Base-by-base conservation (phyloP, 2,329 filamentous ascomycete genomes). In the Pseudophaeomoniella oleicola region DNA sequence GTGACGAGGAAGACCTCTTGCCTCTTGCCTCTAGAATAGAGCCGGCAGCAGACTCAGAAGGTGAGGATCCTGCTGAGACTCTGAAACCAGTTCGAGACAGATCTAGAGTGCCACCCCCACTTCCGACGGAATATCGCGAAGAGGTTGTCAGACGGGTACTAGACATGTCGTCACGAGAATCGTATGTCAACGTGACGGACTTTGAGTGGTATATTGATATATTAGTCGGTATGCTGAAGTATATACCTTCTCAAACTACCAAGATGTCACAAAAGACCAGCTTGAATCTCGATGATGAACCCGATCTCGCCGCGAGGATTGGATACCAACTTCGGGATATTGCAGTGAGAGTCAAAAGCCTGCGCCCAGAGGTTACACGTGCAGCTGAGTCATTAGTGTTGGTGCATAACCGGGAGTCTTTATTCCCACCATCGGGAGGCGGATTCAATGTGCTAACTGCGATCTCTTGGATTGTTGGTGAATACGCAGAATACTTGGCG, bases 191-290 rank as follows among this genome's bases (percentile, higher is more conserved):
- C 50, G 67, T 98, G 34, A 64, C 71, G 36, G 88, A 98, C 53
- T 98, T 98, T 55, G 88, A 94, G 46, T 98, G 90, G 90, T 96
- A 96, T 55, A 81, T 96, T 45, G 83, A 90, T 46, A 75, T 94
- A 17, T 63, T 98, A 18, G 80, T 84, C 4, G 85, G 94, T 52
- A 70, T 98, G 11, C 75, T 50, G 15, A 39, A 41, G 14, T 44
- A 46, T 16, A 42, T 50, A 16, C 44, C 47, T 9, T 37, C 42
- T 12, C 39, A 39, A n/a, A 36, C 36, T 18, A 34, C 32, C 4
- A 32, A 31, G 16, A 16, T 30, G 39, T 11, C 36, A 32, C 3
- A 42, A 32, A 14, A 33, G 3, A 3, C 32, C 11, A 14, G 35
- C 11, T 32, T 30, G 10, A n/a, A 12, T 15, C 17, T 22, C 13